These are phyloP conservation scores for Pezicula rhizophila DNA, from an alignment of 2,329 filamentous ascomycete genomes.

Conservation along the genomic window DNA sequence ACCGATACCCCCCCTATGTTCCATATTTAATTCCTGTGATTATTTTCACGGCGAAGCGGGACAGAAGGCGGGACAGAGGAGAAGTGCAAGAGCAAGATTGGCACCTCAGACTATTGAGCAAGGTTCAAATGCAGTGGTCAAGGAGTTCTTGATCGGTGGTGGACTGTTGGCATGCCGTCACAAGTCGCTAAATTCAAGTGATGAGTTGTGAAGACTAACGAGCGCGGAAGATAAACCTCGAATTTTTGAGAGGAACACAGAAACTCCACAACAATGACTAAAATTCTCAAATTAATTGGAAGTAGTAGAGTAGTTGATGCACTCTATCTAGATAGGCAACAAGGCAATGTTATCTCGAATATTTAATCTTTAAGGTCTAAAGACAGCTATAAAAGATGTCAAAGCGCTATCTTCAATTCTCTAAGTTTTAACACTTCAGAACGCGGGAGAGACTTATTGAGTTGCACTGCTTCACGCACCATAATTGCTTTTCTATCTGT, in stretches of 20 bases:
- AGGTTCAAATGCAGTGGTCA: not conserved
- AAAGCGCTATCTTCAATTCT: slow-evolving; percentile 1
- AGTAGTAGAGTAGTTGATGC: not conserved
- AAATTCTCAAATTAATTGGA: not conserved
- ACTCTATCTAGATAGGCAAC: not conserved
- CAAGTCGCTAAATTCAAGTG: not conserved
- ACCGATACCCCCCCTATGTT: no score
- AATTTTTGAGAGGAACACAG: not conserved
- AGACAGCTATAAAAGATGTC: not conserved
- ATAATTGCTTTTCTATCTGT: not conserved
- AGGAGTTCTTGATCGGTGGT: not conserved
- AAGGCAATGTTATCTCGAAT: not conserved
- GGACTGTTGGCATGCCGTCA: not conserved
- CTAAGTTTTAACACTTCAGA: not conserved
- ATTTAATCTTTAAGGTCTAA: no score
- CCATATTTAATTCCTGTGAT: no score
- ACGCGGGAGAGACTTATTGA: not conserved
- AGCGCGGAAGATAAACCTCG: not conserved
- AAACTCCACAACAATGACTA: not conserved
- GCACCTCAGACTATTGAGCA: slow-evolving; percentile 17
- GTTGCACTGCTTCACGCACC: not conserved
- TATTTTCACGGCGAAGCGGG: not conserved
- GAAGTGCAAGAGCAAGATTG: slow-evolving; percentile 21
- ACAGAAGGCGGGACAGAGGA: not conserved
- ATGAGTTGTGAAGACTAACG: not conserved